A percentile compares a stretch with the other conserved stretches of the same genome.
Conservation (phyloP, 345 rosid genomes). For the Excoecaria cochinchinensis region DNA sequence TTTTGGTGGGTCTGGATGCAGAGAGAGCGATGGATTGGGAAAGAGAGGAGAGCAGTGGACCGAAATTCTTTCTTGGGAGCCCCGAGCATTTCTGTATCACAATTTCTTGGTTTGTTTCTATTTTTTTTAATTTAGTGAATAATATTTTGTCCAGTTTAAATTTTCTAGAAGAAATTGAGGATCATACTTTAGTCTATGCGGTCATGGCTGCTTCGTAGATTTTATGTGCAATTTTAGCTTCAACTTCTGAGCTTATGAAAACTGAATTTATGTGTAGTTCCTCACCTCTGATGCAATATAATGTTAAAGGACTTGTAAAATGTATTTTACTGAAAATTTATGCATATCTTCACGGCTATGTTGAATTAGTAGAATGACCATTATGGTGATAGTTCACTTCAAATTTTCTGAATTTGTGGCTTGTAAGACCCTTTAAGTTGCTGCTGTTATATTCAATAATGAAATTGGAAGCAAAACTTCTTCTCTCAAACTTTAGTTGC, state of each 20-base stretch:
- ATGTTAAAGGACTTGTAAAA: background rate
- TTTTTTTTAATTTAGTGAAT: background rate
- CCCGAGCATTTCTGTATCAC: slow-evolving; percentile 80
- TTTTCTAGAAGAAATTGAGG: background rate
- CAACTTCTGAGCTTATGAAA: background rate
- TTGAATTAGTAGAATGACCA: background rate
- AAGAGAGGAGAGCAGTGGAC: slow-evolving; percentile 81
- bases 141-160: background rate
- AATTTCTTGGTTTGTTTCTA: slow-evolving; percentile 67
- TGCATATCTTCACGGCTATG: background rate
- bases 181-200: background rate
- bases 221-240: background rate
- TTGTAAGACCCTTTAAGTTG: background rate
- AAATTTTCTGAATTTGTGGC: background rate
- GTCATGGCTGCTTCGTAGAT: background rate
- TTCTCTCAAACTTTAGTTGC: background rate
- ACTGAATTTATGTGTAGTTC: background rate
- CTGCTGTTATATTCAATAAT: background rate
- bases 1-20: slow-evolving; percentile 28
- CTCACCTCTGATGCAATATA: background rate
- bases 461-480: background rate
- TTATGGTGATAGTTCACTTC: background rate
- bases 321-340: background rate
- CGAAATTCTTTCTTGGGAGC: slow-evolving; percentile 89
- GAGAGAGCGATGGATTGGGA: slow-evolving; percentile 50